Evolutionary conservation across 331 rosid genomes (phyloP), one percentile per base, ranked within the genome.

Genomic region (Pyracantha coccinea): DNA sequence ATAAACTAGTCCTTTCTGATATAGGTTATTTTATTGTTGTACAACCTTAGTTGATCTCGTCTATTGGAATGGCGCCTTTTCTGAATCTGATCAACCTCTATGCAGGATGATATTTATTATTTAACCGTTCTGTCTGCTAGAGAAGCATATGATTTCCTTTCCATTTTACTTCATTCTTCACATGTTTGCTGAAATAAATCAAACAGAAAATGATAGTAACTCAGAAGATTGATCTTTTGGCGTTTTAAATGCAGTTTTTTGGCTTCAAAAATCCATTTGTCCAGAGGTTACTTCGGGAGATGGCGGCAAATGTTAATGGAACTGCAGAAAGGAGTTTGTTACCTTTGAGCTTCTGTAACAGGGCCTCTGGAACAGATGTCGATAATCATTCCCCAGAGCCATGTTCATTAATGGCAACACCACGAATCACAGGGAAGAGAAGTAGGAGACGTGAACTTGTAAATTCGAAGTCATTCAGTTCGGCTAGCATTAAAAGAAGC

Each of bases 191-290:
- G 64, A 53, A 72, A 45, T 27, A 59, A 9, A n/a, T 27, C 77
- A 35, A 64, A 50, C 53, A 53, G n/a, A 6, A 35, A 65, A 20
- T 38, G 7, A 14, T 25, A 69, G 20, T 59, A 31, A 60, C 23
- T 66, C 41, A 64, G 57, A 61, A 65, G 77, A 78, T 45, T 67
- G 33, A 53, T 69, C 28, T 35, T 50, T 81, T 66, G 71, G 44
- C 44, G 58, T 73, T 65, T 76, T 62, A 21, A 79, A 41, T 72
- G 79, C 88, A 93, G 98, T 86, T 93, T 89, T 93, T 93, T 75
- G 98, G 98, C 83, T 91, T 93, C 58, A 91, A 89, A 83, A 89
- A 93, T 73, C 90, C 82, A 16, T 84, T 88, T 67, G 80, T 93
- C 59, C 97, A 85, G 79, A 88, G 93, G 78, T 77, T 93, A 77